Percentiles rank a stretch among this genome's conserved stretches.
Evolutionary conservation across 805 yeast species (phyloP).

Genomic region (Wickerhamiella shivajii): DNA sequence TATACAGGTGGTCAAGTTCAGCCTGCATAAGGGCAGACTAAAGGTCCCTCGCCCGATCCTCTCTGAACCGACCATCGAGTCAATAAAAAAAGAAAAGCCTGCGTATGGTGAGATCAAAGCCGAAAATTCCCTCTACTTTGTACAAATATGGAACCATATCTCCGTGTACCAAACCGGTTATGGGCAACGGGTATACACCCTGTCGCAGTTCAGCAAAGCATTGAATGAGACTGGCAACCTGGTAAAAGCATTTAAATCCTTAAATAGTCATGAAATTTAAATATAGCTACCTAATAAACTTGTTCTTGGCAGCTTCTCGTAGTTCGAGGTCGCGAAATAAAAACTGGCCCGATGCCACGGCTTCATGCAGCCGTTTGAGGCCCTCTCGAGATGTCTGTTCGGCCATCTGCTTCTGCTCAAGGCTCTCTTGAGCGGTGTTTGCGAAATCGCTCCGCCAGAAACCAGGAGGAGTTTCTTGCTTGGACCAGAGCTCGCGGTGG

Average conservation of each 20-base stretch:
- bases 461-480: slow-evolving; percentile 41
- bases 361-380: slow-evolving; percentile 8
- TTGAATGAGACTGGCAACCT: too few relatives aligned
- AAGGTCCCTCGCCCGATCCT: not conserved
- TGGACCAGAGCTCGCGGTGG: slow-evolving; percentile 22
- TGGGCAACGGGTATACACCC: slow-evolving; percentile 1
- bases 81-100: slow-evolving; percentile 1
- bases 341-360: slow-evolving; percentile 9
- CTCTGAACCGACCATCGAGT: slow-evolving; percentile 2
- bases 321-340: slow-evolving; percentile 10
- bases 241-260: too few relatives aligned
- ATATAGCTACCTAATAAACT: not conserved
- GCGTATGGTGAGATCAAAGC: slow-evolving; percentile 6
- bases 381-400: slow-evolving; percentile 24
- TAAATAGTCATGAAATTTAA: not conserved
- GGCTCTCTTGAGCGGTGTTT: slow-evolving; percentile 34
- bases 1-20: slow-evolving; percentile 7
- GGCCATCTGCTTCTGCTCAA: slow-evolving; percentile 26
- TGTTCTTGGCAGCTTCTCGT: slow-evolving; percentile 7
- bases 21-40: not conserved
- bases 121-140: slow-evolving; percentile 1
- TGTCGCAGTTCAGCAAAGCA: slow-evolving; percentile 1
- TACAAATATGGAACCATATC: slow-evolving; percentile 7
- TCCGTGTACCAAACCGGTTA: slow-evolving; percentile 1
- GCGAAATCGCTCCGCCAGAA: slow-evolving; percentile 48